A percentile compares a stretch with the other conserved stretches of the same genome.
Conservation (phyloP, 345 rosid genomes). For the Crucihimalaya himalaica region DNA sequence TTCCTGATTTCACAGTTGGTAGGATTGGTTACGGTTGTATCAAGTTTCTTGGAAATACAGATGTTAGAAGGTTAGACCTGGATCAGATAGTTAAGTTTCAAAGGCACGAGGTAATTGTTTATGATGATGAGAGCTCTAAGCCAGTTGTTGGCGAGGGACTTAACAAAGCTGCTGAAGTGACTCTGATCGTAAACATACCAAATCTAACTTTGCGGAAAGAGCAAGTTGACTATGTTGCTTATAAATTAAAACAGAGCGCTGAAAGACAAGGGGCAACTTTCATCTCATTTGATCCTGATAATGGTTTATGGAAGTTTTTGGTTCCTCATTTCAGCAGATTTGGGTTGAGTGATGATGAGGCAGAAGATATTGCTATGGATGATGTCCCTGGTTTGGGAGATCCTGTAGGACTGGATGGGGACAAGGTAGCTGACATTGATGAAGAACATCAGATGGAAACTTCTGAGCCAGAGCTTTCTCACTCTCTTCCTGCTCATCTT, state of each 20-base stretch:
- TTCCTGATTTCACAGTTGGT: slow-evolving; percentile 73
- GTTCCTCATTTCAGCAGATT: slow-evolving; percentile 93
- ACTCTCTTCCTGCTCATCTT: slow-evolving; percentile 93
- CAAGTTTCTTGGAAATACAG: slow-evolving; percentile 75
- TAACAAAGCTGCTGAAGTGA: slow-evolving; percentile 90
- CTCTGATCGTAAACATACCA: slow-evolving; percentile 51
- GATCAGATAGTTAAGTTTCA: slow-evolving; percentile 70
- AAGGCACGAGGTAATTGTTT: slow-evolving; percentile 73
- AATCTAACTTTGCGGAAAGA: slow-evolving; percentile 35
- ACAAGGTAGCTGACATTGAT: slow-evolving; percentile 46
- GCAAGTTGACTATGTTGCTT: slow-evolving; percentile 39
- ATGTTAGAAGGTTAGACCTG: slow-evolving; percentile 68
- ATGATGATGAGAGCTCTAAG: slow-evolving; percentile 74
- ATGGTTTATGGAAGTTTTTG: slow-evolving; percentile 75
- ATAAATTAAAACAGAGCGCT: slow-evolving; percentile 50
- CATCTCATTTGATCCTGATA: slow-evolving; percentile 59
- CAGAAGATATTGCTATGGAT: slow-evolving; percentile 78
- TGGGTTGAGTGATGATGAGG: slow-evolving; percentile 93
- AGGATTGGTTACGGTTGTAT: slow-evolving; percentile 76
- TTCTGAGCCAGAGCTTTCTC: slow-evolving; percentile 71
- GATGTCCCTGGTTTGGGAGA: slow-evolving; percentile 52
- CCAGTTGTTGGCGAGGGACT: slow-evolving; percentile 81
- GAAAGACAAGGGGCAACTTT: slow-evolving; percentile 81
- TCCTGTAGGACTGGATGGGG: slow-evolving; percentile 46
- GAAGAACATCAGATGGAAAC: slow-evolving; percentile 50